Evolutionary conservation across 2,329 filamentous ascomycete genomes (phyloP).

Genomic region (Beauveria caledonica): DNA sequence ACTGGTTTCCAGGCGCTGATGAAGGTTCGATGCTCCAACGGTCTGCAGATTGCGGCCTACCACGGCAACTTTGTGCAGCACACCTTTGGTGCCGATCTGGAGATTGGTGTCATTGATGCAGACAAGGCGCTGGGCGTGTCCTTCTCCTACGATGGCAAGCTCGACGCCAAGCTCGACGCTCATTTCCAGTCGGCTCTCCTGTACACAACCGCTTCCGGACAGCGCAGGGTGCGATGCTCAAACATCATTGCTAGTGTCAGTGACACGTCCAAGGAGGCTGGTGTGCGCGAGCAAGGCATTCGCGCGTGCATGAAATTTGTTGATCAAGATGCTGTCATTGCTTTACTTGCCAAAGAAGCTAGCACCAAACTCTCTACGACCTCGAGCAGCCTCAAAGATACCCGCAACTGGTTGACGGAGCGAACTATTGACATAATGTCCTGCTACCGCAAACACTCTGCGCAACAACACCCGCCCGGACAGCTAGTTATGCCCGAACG

Average conservation of each 20-base stretch:
- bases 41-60: constrained; percentile 86
- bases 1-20: constrained; percentile 94
- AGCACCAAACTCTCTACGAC: constrained; percentile 68
- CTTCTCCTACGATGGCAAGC: constrained; percentile 92
- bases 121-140: constrained; percentile 89
- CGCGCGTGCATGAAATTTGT: constrained; percentile 85
- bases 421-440: constrained; percentile 89
- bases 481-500: constrained; percentile 94
- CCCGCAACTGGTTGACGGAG: constrained; percentile 74
- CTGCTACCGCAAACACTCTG: constrained; percentile 87
- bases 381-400: constrained; percentile 73
- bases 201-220: constrained; percentile 84
- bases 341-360: constrained; percentile 86
- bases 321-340: constrained; percentile 88
- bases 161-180: constrained; percentile 92
- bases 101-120: constrained; percentile 84
- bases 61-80: constrained; percentile 96
- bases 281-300: constrained; percentile 42
- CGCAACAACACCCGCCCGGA: constrained; percentile 74
- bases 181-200: constrained; percentile 95
- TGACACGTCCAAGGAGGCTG: constrained; percentile 45
- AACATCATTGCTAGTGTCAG: constrained; percentile 92
- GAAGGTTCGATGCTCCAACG: constrained; percentile 97
- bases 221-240: constrained; percentile 83
- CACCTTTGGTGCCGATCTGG: constrained; percentile 87